Evolutionary conservation across 768 basidiomycete genomes (phyloP), one percentile per base, ranked within the genome.

Genomic region (Serendipita vermifera): DNA sequence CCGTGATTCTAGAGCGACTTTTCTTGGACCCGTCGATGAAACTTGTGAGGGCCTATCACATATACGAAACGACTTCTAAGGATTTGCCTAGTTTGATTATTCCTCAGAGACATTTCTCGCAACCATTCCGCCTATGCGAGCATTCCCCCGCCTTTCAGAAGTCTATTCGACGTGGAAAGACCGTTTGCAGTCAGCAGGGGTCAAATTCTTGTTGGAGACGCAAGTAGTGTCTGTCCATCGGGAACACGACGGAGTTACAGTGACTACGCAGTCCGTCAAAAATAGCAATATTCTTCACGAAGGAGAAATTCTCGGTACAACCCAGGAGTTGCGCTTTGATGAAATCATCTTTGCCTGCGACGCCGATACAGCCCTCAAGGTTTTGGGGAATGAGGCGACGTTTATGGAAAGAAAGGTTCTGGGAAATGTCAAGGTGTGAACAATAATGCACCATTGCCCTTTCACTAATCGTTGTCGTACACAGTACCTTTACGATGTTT

Each of bases 291-390:
- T 31, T 51, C 60, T 65, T 7, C 64, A 58, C 17, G 62, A 60
- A 22, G 62, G 59, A 11, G 69, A 69, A 38, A 61, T 64, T 13
- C 68, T 69, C 38, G 55, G 66, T 3, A 61, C 66, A 5, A 56
- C 62, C 5, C 40, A 58, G 9, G 64, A 67, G 31, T 73, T 71
- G 33, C 61, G 60, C 24, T 76, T 71, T 59, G 73, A 76, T 61
- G 72, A 75, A 58, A 66, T 76, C 54, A 71, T 77, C 22, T 63
- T 76, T 5, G 73, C 73, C 40, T 64, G 70, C 13, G 66, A 75
- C 39, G 74, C 73, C 0, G 73, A 77, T 59, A 72, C 72, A 2
- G 68, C 70, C 15, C 69, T 73, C 60, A 67, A 70, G 39, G 60
- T 76, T 0, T 65, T 77, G 6, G 72, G 72, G 17, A 68, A 67